Base-by-base conservation (phyloP, 345 rosid genomes). In the Salix exigua region DNA sequence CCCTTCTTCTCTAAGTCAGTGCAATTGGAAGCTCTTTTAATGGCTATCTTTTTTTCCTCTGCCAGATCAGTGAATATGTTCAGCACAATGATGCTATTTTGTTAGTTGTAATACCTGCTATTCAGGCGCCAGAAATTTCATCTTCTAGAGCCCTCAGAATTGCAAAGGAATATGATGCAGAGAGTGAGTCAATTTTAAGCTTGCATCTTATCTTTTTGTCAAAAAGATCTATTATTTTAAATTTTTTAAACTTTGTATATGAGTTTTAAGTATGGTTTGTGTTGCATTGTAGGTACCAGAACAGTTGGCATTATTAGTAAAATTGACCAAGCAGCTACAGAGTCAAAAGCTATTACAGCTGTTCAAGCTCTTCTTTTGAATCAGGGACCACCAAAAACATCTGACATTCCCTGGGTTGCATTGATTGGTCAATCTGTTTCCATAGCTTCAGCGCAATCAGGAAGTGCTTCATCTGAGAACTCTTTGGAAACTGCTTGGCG, bases 401-500 rank as follows among this genome's bases (percentile, higher is more conserved):
- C 91, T 46, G 98, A 90, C 81, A 96, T 96, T 68, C 97, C 91
- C 5, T 96, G 99, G 99, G 92, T 96, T 85, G 99, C 98, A 75
- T 75, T 94, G 83, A 96, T 96, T 79, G 99, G 99, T 76, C 99
- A 96, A 68, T 88, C 99, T 72, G 97, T 96, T 70, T 82, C 98
- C 37, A 94, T 96, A 64, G 92, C 97, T 42, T 88, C 99, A 69
- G 88, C 96, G 70, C 91, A 90, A 80, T 86, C 99, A 73, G 97
- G 94, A 63, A 82, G 87, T 75, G 82, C 81, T 78, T 83, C 84
- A 30, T 75, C 91, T 71, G 98, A 96, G 77, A 94, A 83, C 83
- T 92, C 99, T 74, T 87, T 96, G 79, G 99, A 96, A 87, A 94
- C 95, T 80, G 99, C 97, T n/a, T 91, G 99, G 99, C 91, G 90